Evolutionary conservation across 306 rosid genomes (phyloP).

Genomic region (Glycine latifolia): DNA sequence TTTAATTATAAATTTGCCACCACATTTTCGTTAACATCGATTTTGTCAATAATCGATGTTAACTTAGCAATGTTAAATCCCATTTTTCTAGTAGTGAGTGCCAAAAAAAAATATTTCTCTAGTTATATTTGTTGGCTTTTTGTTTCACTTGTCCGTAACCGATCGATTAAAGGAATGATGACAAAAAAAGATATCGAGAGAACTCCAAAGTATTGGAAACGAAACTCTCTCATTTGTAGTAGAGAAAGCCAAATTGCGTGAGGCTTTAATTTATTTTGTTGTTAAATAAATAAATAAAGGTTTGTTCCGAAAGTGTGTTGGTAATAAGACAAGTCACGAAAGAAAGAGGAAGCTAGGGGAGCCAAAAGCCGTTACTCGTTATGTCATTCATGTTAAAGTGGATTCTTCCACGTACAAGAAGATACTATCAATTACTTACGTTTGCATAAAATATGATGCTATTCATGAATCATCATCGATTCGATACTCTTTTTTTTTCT

Average conservation of each 20-base stretch:
- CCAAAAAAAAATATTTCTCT: constrained; percentile 2
- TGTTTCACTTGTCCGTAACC: constrained; percentile 10
- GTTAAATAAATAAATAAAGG: neutral
- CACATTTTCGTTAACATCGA: no score
- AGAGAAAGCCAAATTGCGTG: constrained; percentile 5
- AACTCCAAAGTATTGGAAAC: constrained; percentile 25
- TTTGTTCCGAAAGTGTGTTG: neutral
- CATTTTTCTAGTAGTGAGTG: no score
- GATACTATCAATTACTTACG: no score
- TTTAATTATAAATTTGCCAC: no score
- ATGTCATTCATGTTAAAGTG: constrained; percentile 48
- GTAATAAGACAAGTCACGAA: constrained; percentile 48
- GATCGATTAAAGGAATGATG: constrained; percentile 9
- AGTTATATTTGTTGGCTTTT: neutral
- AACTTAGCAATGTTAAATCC: no score
- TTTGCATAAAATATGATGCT: neutral
- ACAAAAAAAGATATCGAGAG: neutral
- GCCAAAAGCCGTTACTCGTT: constrained; percentile 50
- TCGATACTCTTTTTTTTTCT: neutral
- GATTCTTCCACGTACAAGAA: constrained; percentile 23
- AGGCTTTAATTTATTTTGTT: neutral
- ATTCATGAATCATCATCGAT: neutral
- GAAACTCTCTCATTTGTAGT: neutral
- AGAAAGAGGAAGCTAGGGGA: constrained; percentile 40
- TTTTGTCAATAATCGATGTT: no score